Evolutionary conservation across 2,329 filamentous ascomycete genomes (phyloP).

Genomic region (Fusarium staphyleae): DNA sequence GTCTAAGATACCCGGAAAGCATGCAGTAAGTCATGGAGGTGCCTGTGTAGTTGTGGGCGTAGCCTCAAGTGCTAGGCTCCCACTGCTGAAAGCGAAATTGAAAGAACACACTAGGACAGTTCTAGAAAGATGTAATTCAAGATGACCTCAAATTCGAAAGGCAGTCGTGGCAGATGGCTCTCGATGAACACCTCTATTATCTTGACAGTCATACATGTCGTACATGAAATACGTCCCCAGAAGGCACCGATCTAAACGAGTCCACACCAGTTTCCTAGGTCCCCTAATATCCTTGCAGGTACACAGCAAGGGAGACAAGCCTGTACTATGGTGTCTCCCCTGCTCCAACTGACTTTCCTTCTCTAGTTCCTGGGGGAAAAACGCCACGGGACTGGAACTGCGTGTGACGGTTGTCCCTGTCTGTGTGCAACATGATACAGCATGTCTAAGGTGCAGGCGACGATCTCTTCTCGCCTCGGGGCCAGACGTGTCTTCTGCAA

Average conservation of each 20-base stretch:
- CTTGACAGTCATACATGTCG: constrained; percentile 24
- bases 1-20: constrained; percentile 13
- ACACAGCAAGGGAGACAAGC: constrained; percentile 9
- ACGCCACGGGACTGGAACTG: constrained; percentile 43
- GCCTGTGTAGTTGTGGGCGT: no score
- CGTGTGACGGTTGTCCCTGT: constrained; percentile 14
- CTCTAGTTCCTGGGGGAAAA: constrained; percentile 39
- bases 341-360: constrained; percentile 14
- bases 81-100: no score
- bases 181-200: constrained; percentile 32
- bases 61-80: no score
- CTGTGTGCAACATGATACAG: constrained; percentile 18
- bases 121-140: background rate
- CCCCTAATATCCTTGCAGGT: constrained; percentile 5
- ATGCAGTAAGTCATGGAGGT: background rate
- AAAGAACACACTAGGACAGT: background rate
- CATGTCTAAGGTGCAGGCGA: constrained; percentile 38
- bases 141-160: background rate
- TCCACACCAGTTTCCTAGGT: constrained; percentile 14
- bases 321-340: constrained; percentile 5
- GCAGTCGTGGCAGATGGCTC: no score
- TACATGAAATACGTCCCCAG: constrained; percentile 21
- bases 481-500: constrained; percentile 45
- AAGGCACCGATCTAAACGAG: constrained; percentile 30
- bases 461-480: constrained; percentile 31